These are phyloP conservation scores for Candida xyloterini DNA, from an alignment of 805 yeast genomes.

Conservation along the genomic window DNA sequence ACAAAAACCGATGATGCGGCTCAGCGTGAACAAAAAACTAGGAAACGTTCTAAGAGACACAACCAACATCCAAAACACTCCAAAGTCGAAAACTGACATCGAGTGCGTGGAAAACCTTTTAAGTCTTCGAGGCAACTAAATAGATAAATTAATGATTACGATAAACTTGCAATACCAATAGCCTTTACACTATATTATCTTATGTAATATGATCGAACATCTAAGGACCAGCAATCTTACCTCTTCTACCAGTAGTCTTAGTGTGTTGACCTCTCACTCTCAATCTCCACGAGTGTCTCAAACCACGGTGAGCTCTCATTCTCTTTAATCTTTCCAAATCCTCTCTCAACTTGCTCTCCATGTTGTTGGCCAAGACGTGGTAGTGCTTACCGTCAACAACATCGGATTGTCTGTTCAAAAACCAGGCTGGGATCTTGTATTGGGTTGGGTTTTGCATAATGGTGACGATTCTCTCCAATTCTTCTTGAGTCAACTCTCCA, in stretches of 20 bases:
- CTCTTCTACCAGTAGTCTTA: slow-evolving; percentile 99
- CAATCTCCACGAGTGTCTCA: slow-evolving; percentile 99
- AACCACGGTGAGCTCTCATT: slow-evolving; percentile 99
- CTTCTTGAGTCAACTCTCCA: slow-evolving; percentile 99
- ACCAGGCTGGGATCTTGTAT: slow-evolving; percentile 99
- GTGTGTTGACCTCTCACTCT: slow-evolving; percentile 99
- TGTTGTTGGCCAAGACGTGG: slow-evolving; percentile 98
- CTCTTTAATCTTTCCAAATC: slow-evolving; percentile 99
- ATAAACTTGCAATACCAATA: background rate
- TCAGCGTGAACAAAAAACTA: slow-evolving; percentile 16
- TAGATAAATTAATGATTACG: background rate
- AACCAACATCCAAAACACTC: slow-evolving; percentile 20
- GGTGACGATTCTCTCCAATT: slow-evolving; percentile 99
- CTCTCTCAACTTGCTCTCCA: slow-evolving; percentile 99
- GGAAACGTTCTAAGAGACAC: slow-evolving; percentile 23
- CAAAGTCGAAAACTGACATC: slow-evolving; percentile 16
- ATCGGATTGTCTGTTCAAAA: slow-evolving; percentile 99
- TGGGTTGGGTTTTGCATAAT: slow-evolving; percentile 99
- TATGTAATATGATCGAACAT: background rate
- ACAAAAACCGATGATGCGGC: slow-evolving; percentile 33
- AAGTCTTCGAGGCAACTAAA: slow-evolving; percentile 30
- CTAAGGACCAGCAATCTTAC: slow-evolving; percentile 46
- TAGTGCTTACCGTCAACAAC: slow-evolving; percentile 98
- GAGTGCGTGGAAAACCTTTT: slow-evolving; percentile 42
- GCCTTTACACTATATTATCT: background rate